phyloP scores from a whole-genome alignment of 1,284 basidiomycete genomes.

The Pulveroboletus sp. region DNA sequence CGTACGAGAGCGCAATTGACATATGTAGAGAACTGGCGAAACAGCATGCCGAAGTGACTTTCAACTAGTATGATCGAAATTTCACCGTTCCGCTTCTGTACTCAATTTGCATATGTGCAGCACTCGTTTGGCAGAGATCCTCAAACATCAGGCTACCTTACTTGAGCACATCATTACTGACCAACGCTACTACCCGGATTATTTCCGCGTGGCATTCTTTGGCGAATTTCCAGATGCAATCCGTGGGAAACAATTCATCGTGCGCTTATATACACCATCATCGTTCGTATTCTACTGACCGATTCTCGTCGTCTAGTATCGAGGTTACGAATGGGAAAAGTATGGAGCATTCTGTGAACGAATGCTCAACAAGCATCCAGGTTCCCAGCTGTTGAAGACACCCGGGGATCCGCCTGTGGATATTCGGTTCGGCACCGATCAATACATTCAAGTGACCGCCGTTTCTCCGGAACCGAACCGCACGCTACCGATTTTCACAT shows the following conservation, averaged over 20 bases:
- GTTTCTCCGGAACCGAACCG: slow-evolving; percentile 87
- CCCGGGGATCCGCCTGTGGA: slow-evolving; percentile 80
- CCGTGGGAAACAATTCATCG: slow-evolving; percentile 85
- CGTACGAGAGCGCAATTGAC: slow-evolving; percentile 92
- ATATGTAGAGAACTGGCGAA: slow-evolving; percentile 88
- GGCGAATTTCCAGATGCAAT: slow-evolving; percentile 87
- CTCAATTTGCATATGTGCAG: slow-evolving; percentile 41
- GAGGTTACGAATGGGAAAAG: slow-evolving; percentile 90
- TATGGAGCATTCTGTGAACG: slow-evolving; percentile 87
- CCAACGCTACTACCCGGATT: slow-evolving; percentile 84
- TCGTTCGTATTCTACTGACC: background rate
- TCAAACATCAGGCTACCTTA: slow-evolving; percentile 81
- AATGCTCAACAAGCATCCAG: slow-evolving; percentile 90
- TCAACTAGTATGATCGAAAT: slow-evolving; percentile 74
- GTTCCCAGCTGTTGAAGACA: slow-evolving; percentile 78
- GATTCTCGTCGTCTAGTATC: slow-evolving; percentile 56
- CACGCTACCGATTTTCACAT: slow-evolving; percentile 77
- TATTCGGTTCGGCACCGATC: slow-evolving; percentile 77
- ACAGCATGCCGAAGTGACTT: slow-evolving; percentile 85
- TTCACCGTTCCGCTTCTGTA: slow-evolving; percentile 7
- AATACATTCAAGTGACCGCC: slow-evolving; percentile 87
- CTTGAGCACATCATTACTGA: slow-evolving; percentile 83
- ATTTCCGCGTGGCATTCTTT: slow-evolving; percentile 92
- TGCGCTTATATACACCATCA: slow-evolving; percentile 40
- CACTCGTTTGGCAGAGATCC: slow-evolving; percentile 78